phyloP scores from a whole-genome alignment of 2,329 filamentous ascomycete species.

The Talaromyces funiculosus region DNA sequence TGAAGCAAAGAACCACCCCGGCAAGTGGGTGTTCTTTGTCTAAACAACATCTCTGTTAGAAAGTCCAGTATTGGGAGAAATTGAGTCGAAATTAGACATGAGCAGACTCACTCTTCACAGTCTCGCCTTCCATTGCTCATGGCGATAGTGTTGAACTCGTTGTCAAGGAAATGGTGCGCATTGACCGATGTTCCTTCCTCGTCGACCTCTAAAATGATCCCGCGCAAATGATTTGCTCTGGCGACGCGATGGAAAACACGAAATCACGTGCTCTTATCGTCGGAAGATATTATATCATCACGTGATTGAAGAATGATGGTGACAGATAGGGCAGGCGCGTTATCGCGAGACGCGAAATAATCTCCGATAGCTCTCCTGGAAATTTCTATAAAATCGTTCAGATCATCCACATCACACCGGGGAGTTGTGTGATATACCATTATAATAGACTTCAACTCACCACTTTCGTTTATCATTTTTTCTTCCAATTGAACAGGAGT shows the following conservation, averaged over 20 bases:
- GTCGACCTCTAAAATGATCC: not conserved
- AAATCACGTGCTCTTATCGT: slow-evolving; percentile 4
- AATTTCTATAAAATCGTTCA: not conserved
- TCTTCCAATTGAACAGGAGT: slow-evolving; percentile 14
- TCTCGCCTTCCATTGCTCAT: slow-evolving; percentile 40
- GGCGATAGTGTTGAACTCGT: slow-evolving; percentile 15
- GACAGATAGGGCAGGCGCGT: not conserved
- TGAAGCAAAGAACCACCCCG: slow-evolving; percentile 79
- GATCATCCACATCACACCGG: not conserved
- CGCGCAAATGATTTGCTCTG: not conserved
- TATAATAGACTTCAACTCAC: not conserved
- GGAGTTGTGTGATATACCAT: not conserved
- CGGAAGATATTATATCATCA: not conserved
- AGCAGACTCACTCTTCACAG: slow-evolving; percentile 27
- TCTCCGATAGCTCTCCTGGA: not conserved
- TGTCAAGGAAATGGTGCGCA: not conserved
- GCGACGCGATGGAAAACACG: slow-evolving; percentile 6
- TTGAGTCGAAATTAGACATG: not conserved
- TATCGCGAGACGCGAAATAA: slow-evolving; percentile 14
- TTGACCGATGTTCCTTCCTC: not conserved
- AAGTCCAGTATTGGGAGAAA: not conserved
- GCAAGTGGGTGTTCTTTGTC: slow-evolving; percentile 60
- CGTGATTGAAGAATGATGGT: not conserved
- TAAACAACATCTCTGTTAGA: slow-evolving; percentile 21
- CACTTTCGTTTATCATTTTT: slow-evolving; percentile 22